Percentiles rank a stretch among this genome's conserved stretches.
These are phyloP conservation scores for Periglandula ipomoeae DNA, from an alignment of 2,329 filamentous ascomycete genomes.

Conservation along the genomic window DNA sequence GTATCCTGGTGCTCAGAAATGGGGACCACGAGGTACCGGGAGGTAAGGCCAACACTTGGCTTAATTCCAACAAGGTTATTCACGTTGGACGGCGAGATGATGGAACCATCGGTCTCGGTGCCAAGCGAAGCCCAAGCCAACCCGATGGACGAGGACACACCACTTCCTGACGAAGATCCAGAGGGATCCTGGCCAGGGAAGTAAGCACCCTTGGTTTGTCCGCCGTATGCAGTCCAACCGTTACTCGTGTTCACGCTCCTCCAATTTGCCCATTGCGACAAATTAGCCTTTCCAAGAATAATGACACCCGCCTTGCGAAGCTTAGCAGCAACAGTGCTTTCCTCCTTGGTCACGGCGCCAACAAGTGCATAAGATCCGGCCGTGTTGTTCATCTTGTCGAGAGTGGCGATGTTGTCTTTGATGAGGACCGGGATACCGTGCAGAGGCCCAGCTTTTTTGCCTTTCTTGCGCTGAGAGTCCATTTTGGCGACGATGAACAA, in stretches of 20 bases:
- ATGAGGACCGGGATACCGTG: slow-evolving; percentile 58
- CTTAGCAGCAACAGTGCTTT: slow-evolving; percentile 50
- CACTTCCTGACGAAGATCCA: slow-evolving; percentile 54
- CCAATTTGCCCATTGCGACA: slow-evolving; percentile 58
- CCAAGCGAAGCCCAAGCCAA: slow-evolving; percentile 9
- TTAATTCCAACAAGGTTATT: slow-evolving; percentile 61
- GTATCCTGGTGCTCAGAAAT: slow-evolving; percentile 54
- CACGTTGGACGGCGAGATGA: slow-evolving; percentile 40
- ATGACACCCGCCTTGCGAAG: slow-evolving; percentile 52
- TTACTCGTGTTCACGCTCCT: slow-evolving; percentile 47
- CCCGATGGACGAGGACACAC: slow-evolving; percentile 35
- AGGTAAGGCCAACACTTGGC: slow-evolving; percentile 57
- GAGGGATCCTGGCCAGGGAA: slow-evolving; percentile 51
- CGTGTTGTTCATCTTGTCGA: slow-evolving; percentile 52
- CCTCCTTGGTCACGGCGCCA: slow-evolving; percentile 43
- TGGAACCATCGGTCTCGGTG: slow-evolving; percentile 49
- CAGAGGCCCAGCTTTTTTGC: slow-evolving; percentile 31
- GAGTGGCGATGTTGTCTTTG: slow-evolving; percentile 59
- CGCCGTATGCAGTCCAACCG: slow-evolving; percentile 57
- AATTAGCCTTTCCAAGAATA: slow-evolving; percentile 56
- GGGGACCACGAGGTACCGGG: slow-evolving; percentile 53
- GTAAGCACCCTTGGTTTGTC: slow-evolving; percentile 54
- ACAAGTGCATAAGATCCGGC: slow-evolving; percentile 55
- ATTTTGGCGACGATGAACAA: slow-evolving; percentile 25
- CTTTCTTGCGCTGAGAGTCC: slow-evolving; percentile 18